Base-by-base conservation (phyloP, 139 green algal genomes). In the Picochlorum sp. region DNA sequence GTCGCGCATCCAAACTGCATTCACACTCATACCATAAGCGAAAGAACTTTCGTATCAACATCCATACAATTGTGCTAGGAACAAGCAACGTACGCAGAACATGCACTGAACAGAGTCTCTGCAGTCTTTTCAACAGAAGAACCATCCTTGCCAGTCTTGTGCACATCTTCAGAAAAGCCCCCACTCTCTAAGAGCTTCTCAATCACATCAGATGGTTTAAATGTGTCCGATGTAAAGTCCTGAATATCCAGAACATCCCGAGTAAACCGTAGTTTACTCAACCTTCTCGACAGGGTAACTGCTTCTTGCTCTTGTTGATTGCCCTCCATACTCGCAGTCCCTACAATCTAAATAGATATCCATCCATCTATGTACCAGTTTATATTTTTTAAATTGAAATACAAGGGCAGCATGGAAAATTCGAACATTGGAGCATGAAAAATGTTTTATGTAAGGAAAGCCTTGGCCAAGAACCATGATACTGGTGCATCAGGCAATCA, bases 201-300 rank as follows among this genome's bases (percentile, higher is more conserved):
- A 9, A 65, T 59, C 13, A 65, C 13, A 52, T 52, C 58, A 14
- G 20, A 15, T 28, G 23, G 7, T 28, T 16, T 15, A 52, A 65
- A 65, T 18, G 13, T 26, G 7, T 59, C 20, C 21, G 41, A n/a
- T 15, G 23, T n/a, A 52, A 65, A 65, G 0, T 26, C n/a, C 58
- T 49, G 13, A 23, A 65, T 28, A 23, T 65, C n/a, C 15, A 59
- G 4, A 65, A 50, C 14, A 26, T 52, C 21, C 58, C 21, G 20
- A 18, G 20, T 59, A 16, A 65, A n/a, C n/a, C 58, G 58, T 20
- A 54, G 13, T 54, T 21, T 54, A 54, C 47, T 54, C 47, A 54
- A 21, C 15, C 47, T 54, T 13, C 47, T 20, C 16, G 47, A 54
- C 47, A 54, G 47, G n/a, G n/a, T 21, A 18, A 54, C 16, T 21